Evolutionary conservation across 495 filamentous ascomycete species (phyloP), one percentile per base, ranked within the genome.

Genomic region (Hyaloscypha variabilis): DNA sequence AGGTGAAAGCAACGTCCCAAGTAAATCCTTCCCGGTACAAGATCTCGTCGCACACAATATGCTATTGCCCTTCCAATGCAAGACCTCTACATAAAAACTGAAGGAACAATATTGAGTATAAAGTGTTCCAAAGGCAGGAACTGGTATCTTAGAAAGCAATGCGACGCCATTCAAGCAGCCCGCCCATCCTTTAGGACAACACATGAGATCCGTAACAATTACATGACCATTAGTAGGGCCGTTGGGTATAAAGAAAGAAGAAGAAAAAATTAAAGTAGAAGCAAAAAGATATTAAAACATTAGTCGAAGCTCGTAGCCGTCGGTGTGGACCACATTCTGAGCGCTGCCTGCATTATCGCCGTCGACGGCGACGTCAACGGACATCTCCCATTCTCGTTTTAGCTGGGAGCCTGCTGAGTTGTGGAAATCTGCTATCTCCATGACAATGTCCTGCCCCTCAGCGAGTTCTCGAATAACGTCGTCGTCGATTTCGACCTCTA

Each of bases 401-500:
- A 68, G 26, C n/a, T 75, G 71, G 1, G 69, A 60, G 23, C 34
- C 3, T 34, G 68, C 17, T 67, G 60, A n/a, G 67, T 68, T 69
- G 30, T 73, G 66, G 14, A 83, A 67, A 56, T 82, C 77, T 10
- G 64, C 67, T 34, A 86, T 71, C 62, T 85, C 81, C 54, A 86
- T 75, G 2, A 69, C 82, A 88, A 99, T 94, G 71, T 97, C 94
- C 72, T 97, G 92, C 8, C 94, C 93, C 77, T 99, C 95, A 0
- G 88, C 82, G 19, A 98, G 81, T 74, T 93, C 90, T n/a, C 84
- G 84, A 23, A 99, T 87, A 30, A 95, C 88, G 55, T 97, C 93
- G 66, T 99, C 91, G 74, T 99, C 95, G 60, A 98, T 82, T 73
- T 94, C 87, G 53, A 99, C 88, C 67, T 90, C 85, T 5, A 97